Percentiles rank a stretch among this genome's conserved stretches.
These are phyloP conservation scores for Ceratobasidium sp. DNA, from an alignment of 1,284 basidiomycete genomes.

Conservation along the genomic window DNA sequence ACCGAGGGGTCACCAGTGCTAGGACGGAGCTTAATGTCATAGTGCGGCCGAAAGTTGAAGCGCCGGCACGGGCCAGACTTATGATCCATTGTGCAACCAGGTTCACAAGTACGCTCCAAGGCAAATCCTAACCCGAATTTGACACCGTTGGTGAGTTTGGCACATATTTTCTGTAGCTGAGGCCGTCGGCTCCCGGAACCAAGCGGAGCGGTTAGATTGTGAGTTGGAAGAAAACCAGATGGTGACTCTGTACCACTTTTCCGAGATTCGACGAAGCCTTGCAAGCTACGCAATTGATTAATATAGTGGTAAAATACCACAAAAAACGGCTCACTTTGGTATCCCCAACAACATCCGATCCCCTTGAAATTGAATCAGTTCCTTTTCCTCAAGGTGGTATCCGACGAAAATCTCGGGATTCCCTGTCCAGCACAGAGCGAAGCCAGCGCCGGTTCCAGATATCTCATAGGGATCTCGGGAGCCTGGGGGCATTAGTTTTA, in stretches of 20 bases:
- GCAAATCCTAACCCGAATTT: constrained; percentile 90
- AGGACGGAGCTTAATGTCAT: constrained; percentile 75
- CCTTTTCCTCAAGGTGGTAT: constrained; percentile 78
- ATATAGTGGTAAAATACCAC: neutral
- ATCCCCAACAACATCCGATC: constrained; percentile 85
- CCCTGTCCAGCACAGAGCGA: constrained; percentile 89
- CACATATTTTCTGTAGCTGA: constrained; percentile 70
- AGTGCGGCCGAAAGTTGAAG: constrained; percentile 88
- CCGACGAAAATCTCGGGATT: constrained; percentile 81
- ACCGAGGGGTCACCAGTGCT: constrained; percentile 45
- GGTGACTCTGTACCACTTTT: constrained; percentile 30
- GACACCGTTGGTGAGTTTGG: constrained; percentile 89
- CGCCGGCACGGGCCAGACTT: constrained; percentile 86
- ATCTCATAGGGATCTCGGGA: constrained; percentile 86
- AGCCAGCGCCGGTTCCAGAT: constrained; percentile 85
- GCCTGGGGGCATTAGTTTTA: constrained; percentile 65
- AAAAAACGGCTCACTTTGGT: constrained; percentile 73
- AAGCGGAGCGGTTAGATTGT: constrained; percentile 1
- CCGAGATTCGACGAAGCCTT: constrained; percentile 55
- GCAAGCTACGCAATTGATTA: constrained; percentile 44
- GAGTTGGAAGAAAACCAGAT: neutral
- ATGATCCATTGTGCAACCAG: constrained; percentile 74
- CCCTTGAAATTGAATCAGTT: constrained; percentile 88
- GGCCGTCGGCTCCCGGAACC: neutral
- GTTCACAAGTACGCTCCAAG: constrained; percentile 87